phyloP scores from a whole-genome alignment of 805 yeast species.

The Scheffersomyces stipitis region DNA sequence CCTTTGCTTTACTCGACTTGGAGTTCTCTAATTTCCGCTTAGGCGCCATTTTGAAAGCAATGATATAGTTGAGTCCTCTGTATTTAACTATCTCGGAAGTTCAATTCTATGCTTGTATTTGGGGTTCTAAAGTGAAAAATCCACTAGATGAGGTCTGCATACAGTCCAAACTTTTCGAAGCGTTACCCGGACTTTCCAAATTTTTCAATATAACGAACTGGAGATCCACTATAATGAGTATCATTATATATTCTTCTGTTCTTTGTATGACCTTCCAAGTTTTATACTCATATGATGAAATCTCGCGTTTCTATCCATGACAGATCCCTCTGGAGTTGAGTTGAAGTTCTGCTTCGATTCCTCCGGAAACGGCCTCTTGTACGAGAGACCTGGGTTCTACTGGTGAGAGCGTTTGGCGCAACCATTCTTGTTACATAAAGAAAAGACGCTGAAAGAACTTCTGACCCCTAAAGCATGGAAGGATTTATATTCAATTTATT shows the following conservation, averaged over 20 bases:
- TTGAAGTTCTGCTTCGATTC: slow-evolving; percentile 32
- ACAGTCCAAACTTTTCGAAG: not conserved
- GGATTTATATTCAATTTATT: not conserved
- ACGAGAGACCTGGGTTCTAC: slow-evolving; percentile 38
- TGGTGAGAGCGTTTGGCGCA: slow-evolving; percentile 54
- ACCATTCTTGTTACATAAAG: slow-evolving; percentile 44
- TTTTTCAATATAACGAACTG: no score
- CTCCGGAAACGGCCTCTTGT: slow-evolving; percentile 29
- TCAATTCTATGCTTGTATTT: no score
- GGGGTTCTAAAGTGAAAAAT: not conserved
- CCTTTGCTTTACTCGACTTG: slow-evolving; percentile 1
- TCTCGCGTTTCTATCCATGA: slow-evolving; percentile 50
- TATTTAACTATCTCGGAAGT: no score
- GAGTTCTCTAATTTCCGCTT: slow-evolving; percentile 20
- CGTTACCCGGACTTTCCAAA: slow-evolving; percentile 27
- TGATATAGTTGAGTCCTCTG: no score
- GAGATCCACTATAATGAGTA: no score
- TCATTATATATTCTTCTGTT: slow-evolving; percentile 19
- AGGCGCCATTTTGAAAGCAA: slow-evolving; percentile 21
- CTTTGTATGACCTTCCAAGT: slow-evolving; percentile 64
- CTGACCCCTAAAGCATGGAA: slow-evolving; percentile 35
- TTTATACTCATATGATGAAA: slow-evolving; percentile 62
- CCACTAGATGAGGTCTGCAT: not conserved
- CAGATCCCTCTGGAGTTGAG: slow-evolving; percentile 47
- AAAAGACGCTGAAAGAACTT: slow-evolving; percentile 45